A percentile compares a stretch with the other conserved stretches of the same genome.
Conservation (phyloP, 2,329 filamentous ascomycete genomes). For the Cadophora sp. region DNA sequence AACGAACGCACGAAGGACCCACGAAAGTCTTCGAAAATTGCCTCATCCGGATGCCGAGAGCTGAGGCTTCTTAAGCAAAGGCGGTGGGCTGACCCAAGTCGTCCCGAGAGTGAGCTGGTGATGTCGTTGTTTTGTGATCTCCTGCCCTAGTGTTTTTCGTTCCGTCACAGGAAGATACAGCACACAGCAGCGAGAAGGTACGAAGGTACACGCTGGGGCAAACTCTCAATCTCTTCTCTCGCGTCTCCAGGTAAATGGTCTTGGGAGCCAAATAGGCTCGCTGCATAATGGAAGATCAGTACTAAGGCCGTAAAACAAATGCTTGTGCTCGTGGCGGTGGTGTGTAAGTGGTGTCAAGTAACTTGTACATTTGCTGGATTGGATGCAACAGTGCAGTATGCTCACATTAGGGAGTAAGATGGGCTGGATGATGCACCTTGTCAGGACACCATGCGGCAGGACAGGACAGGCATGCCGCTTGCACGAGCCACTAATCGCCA, state of each 20-base stretch:
- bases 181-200: background rate
- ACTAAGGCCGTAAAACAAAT: background rate
- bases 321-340: background rate
- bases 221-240: background rate
- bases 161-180: background rate
- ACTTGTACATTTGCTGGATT: conserved; percentile 1
- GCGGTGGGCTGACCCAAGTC: conserved; percentile 2
- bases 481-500: background rate
- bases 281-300: background rate
- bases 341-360: background rate
- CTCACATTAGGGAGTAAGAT: background rate
- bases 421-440: background rate
- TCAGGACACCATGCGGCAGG: background rate
- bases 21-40: background rate
- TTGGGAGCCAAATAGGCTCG: background rate
- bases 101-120: background rate
- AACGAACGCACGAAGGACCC: background rate
- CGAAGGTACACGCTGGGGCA: too few species aligned
- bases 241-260: background rate
- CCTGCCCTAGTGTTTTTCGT: background rate
- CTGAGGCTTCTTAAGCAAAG: background rate
- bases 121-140: background rate
- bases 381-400: background rate
- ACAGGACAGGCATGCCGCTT: background rate
- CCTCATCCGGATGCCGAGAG: conserved; percentile 1